Base-by-base conservation (phyloP, 1,139 yeast genomes). In the Pneumocystis murina region DNA sequence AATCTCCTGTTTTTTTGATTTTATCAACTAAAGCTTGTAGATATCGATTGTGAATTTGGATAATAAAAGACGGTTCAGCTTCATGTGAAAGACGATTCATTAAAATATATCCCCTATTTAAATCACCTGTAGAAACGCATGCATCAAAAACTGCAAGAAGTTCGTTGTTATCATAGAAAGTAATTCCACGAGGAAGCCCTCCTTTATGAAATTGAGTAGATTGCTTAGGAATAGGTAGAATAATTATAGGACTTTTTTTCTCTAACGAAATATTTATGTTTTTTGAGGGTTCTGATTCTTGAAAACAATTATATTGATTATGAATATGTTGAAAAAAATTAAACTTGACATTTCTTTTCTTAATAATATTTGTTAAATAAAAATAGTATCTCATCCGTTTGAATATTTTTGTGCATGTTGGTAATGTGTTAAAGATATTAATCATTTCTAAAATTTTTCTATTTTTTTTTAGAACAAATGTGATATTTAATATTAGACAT, bases 111-210 rank as follows among this genome's bases (percentile, higher is more conserved):
- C 96, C 96, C 69, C 97, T 78, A 41, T 80, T 81, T 69, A 81
- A 82, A 71, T 87, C 87, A 63, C 80, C 81, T 41, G 87, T 80
- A 60, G 83, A 81, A 55, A 91, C 72, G 68, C 94, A 85, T 0
- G 95, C 95, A 70, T 89, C 96, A 57, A 89, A 77, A 43, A 90
- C 61, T 20, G 69, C 65, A 5, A 63, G 41, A 10, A 62, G 62
- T 35, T 64, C 65, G 20, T 28, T 38, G 6, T 43, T 62, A 16
- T 48, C 36, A 28, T 62, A 59, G 7, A 24, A 40, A 62, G 61
- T 48, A 14, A 28, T 14, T 24, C 60, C 59, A 7, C 59, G 57
- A 39, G 10, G 74, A 70, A n/a, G 69, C 72, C 16, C 64, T 73
- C 16, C 61, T 67, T 43, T 71, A 69, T 24, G 66, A 72, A 61